These are phyloP conservation scores for Backusella circina DNA, from an alignment of 192 early-diverging fungal genomes.

Conservation along the genomic window DNA sequence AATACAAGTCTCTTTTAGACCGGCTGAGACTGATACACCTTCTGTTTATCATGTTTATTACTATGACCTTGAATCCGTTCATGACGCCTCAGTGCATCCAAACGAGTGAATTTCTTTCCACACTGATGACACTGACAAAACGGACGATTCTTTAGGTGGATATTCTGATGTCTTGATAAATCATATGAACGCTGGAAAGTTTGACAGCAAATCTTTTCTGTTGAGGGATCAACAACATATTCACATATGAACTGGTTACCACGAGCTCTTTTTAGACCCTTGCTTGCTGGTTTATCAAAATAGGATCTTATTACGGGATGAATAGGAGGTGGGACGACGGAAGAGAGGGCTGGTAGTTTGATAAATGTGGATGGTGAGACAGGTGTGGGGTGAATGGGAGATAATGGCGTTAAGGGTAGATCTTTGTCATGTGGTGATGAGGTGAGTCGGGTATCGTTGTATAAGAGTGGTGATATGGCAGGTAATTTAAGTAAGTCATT, in stretches of 20 bases:
- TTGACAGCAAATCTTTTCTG: constrained; percentile 20
- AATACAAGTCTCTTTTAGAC: not conserved
- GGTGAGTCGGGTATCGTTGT: not conserved
- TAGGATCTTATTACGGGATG: constrained; percentile 3
- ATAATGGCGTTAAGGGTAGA: not conserved
- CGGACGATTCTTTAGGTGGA: constrained; percentile 29
- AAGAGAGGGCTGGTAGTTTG: constrained; percentile 1
- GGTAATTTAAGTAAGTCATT: not conserved
- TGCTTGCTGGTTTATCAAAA: not conserved
- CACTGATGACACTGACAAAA: constrained; percentile 27
- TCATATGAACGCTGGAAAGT: constrained; percentile 36
- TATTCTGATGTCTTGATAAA: constrained; percentile 31
- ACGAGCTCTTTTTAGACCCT: constrained; percentile 1
- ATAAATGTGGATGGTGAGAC: not conserved
- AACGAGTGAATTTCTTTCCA: constrained; percentile 32
- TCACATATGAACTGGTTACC: constrained; percentile 15
- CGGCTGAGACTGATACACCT: not conserved
- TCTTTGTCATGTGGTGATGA: not conserved
- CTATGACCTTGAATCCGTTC: constrained; percentile 31
- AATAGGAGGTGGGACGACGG: not conserved
- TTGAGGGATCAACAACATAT: constrained; percentile 18
- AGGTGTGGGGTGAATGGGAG: not conserved
- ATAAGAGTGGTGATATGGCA: not conserved
- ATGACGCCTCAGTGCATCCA: constrained; percentile 35
- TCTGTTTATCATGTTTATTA: not conserved